Conservation (phyloP, 352 stramenopile genomes). For the Pythium apleroticum region DNA sequence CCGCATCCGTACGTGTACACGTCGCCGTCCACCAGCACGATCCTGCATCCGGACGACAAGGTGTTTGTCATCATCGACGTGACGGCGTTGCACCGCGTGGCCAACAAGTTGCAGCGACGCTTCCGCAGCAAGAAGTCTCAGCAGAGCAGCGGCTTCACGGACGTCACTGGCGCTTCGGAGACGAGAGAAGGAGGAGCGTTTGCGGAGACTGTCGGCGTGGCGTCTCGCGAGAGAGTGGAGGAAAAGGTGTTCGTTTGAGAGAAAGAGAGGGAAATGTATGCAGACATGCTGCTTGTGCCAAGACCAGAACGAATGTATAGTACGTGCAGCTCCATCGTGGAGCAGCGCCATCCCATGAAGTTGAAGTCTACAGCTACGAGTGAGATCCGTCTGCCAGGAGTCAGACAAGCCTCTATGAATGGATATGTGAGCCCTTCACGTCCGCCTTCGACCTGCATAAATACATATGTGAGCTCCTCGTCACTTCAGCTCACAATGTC, state of each 20-base stretch:
- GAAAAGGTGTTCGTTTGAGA: too few species aligned
- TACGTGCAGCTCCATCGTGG: not conserved
- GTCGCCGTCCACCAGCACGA: conserved; percentile 53
- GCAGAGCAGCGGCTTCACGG: too few species aligned
- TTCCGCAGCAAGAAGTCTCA: conserved; percentile 42
- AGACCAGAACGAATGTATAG: too few species aligned
- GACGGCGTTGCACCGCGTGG: conserved; percentile 63
- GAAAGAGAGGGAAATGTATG: too few species aligned
- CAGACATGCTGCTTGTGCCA: too few species aligned
- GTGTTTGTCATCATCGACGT: conserved; percentile 84
- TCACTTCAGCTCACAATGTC: not conserved
- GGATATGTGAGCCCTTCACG: not conserved
- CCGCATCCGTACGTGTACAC: conserved; percentile 85
- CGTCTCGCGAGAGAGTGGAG: too few species aligned
- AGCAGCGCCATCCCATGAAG: not conserved
- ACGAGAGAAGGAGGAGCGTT: too few species aligned
- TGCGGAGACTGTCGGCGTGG: too few species aligned
- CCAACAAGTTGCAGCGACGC: conserved; percentile 71
- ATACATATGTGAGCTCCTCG: not conserved
- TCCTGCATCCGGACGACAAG: conserved; percentile 73
- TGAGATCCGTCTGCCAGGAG: not conserved
- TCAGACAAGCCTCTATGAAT: conserved; percentile 1
- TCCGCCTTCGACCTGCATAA: not conserved
- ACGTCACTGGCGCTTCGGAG: too few species aligned
- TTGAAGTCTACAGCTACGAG: too few species aligned